Evolutionary conservation across 345 rosid species (phyloP), one percentile per base, ranked within the genome.

Genomic region (Aegle marmelos): DNA sequence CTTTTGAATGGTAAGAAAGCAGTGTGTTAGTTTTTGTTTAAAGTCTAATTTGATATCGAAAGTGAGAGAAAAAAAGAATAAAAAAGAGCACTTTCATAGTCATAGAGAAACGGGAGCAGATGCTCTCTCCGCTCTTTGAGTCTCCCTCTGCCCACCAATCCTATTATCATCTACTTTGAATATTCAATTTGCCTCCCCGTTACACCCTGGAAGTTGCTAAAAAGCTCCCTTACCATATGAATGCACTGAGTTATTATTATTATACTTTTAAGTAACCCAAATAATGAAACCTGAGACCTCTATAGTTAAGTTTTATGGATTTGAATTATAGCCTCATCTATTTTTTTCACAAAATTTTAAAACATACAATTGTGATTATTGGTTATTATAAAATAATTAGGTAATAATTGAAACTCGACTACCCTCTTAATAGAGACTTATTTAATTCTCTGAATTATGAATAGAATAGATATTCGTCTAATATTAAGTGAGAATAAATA

Each of bases 161-260:
- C 30, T 5, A 1, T 17, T 27, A 60, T 68, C 37, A 7, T 22
- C 58, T 24, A 16, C 62, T 69, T 71, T 63, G 69, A 80, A 70
- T 64, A 71, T 71, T 71, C 83, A 76, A n/a, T 56, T 37, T 64
- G 79, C 21, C 76, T 28, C n/a, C 41, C 21, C 48, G 66, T 5
- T 39, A 34, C 30, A 25, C 37, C 69, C 76, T 36, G 76, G 79
- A 80, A 76, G 70, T 65, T 80, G 48, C 79, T 37, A 63, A 36
- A 39, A 80, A 75, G 59, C 16, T 68, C 50, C 61, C 28, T n/a
- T 16, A 21, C 64, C 68, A 70, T 14, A 60, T 69, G 41, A 33
- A 36, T 27, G 17, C 24, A 3, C 30, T 16, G 34, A 22, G 21
- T 5, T 36, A 24, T 34, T 48, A 24, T 34, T 48, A 22, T 25